Evolutionary conservation across 2,329 filamentous ascomycete genomes (phyloP), one percentile per base, ranked within the genome.

Genomic region (Pestalotiopsis sp.): DNA sequence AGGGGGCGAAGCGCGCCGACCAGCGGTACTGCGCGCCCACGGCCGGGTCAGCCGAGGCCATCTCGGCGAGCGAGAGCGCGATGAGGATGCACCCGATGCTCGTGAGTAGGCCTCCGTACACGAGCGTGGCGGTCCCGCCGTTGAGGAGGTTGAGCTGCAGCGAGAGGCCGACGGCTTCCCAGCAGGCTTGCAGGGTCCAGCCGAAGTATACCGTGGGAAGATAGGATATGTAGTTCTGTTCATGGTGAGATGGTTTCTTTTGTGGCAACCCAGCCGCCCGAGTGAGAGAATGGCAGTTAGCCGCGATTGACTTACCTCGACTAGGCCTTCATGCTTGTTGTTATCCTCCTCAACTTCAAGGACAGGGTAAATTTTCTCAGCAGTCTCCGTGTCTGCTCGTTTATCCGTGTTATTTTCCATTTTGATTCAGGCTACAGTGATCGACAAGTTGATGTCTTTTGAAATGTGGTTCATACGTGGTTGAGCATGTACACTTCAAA

Each of bases 21-120:
- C 66, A 67, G 3, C 66, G 66, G n/a, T 67, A 67, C 27, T 67
- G 66, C 1, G 66, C 66, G n/a, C 66, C 66, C 3, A 67, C 66
- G n/a, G 36, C 41, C 6, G 66, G 66, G 41, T 67, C 66, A 31
- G 58, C 58, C 14, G 66, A 67, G 7, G 66, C 66, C 66, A 67
- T 67, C 36, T 63, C 66, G 66, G 58, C 66, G 31, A 67, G 59
- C 12, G 66, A 67, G 52, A 67, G 58, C 40, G 59, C 66, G 13
- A 67, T 38, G 14, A 67, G n/a, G 17, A 57, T 60, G 17, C 23
- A 63, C 6, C 66, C 66, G 1, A 27, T 12, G 41, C 58, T 62
- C 17, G 40, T 38, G 40, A 67, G 25, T 0, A 63, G 40, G 38
- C 58, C 40, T 14, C 66, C 59, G 23, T 67, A 67, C 2, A 67